Conservation (phyloP, 805 yeast genomes). For the Citeromyces nyonsensis region DNA sequence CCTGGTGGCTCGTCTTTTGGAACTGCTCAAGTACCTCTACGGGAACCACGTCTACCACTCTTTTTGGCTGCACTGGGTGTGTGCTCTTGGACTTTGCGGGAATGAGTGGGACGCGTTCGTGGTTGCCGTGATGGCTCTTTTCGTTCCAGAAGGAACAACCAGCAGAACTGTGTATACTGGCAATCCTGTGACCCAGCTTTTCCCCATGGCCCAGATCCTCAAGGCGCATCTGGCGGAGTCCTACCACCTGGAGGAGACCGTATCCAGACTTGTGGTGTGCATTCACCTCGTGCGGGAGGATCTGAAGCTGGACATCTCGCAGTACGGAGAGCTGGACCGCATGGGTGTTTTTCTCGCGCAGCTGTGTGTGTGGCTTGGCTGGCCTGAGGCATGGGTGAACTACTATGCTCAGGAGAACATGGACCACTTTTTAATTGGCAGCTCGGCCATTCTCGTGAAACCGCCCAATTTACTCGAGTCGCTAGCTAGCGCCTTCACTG, state of each 20-base stretch:
- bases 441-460: conserved; percentile 19
- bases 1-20: conserved; percentile 27
- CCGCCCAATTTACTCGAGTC: conserved; percentile 52
- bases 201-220: not conserved
- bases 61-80: conserved; percentile 50
- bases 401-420: conserved; percentile 28
- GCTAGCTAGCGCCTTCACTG: conserved; percentile 30
- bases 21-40: conserved; percentile 32
- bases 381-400: conserved; percentile 52
- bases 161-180: conserved; percentile 4
- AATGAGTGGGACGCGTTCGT: conserved; percentile 51
- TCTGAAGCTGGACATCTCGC: conserved; percentile 35
- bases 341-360: conserved; percentile 46
- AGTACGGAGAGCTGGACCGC: conserved; percentile 15
- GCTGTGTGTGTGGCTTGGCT: conserved; percentile 51
- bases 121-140: conserved; percentile 29
- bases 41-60: conserved; percentile 43
- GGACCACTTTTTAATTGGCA: conserved; percentile 15
- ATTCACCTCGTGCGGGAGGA: conserved; percentile 76
- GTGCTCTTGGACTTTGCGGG: conserved; percentile 24
- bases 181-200: conserved; percentile 3
- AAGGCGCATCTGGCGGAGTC: conserved; percentile 4
- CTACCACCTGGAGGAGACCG: conserved; percentile 31
- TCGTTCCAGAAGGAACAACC: conserved; percentile 26
- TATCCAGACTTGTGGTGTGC: conserved; percentile 50